Conservation (phyloP, 192 early-diverging fungal genomes). For the Backusella luteola region DNA sequence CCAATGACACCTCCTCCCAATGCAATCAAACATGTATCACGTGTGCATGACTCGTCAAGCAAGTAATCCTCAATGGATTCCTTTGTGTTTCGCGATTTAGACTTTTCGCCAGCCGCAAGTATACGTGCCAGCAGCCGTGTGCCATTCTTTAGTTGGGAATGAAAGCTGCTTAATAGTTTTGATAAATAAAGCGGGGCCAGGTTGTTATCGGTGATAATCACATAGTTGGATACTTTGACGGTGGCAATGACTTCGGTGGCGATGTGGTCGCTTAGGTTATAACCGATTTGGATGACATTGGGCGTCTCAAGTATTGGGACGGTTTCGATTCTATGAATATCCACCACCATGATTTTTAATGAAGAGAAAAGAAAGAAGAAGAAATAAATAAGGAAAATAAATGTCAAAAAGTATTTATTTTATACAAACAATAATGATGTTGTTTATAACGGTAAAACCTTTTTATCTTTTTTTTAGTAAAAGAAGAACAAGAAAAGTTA, state of each 20-base stretch:
- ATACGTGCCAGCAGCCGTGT: conserved; percentile 69
- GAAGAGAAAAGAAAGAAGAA: neutral
- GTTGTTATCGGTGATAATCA: conserved; percentile 85
- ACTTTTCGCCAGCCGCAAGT: conserved; percentile 82
- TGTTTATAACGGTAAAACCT: neutral
- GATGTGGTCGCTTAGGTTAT: conserved; percentile 68
- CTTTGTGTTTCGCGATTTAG: conserved; percentile 87
- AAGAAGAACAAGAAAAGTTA: neutral
- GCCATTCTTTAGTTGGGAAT: conserved; percentile 9
- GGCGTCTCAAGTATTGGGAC: conserved; percentile 7
- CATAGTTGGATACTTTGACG: conserved; percentile 82
- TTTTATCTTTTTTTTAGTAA: neutral
- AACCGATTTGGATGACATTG: conserved; percentile 86
- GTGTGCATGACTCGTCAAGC: conserved; percentile 75
- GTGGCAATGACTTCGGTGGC: conserved; percentile 64
- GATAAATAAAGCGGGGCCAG: conserved; percentile 74
- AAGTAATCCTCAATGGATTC: conserved; percentile 87
- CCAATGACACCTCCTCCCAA: conserved; percentile 96
- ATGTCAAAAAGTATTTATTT: neutral
- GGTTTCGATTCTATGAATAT: neutral
- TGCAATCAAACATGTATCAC: conserved; percentile 88
- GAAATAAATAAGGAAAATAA: neutral
- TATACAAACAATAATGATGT: neutral
- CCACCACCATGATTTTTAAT: conserved; percentile 1
- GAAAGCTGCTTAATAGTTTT: conserved; percentile 55